Evolutionary conservation across 352 stramenopile genomes (phyloP), one percentile per base, ranked within the genome.

Genomic region (Lagenidium sp.): DNA sequence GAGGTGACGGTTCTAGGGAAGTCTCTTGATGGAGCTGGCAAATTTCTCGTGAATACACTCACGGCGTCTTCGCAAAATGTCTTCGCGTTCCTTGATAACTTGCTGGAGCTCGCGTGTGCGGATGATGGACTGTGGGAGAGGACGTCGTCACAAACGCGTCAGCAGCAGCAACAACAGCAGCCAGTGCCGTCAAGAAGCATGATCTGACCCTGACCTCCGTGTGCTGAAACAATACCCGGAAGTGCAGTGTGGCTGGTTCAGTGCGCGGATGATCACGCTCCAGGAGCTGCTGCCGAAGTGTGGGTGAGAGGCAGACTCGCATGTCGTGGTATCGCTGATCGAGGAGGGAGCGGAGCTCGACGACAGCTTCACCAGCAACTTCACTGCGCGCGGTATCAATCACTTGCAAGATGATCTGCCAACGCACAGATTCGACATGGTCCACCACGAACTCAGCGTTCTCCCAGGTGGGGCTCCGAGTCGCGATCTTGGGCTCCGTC

Each of bases 241-340:
- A 31, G 28, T 52, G 65, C 13, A 89, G 37, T 34, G 55, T 58
- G 6, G 73, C 70, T n/a, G n/a, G n/a, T n/a, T n/a, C n/a, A n/a
- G n/a, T n/a, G n/a, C n/a, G n/a, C n/a, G n/a, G n/a, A n/a, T n/a
- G n/a, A n/a, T n/a, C 36, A 30, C 58, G 66, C 47, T 88, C 76
- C 2, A 83, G 34, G 4, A 78, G 44, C 44, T 84, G 70, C 45
- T 88, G 76, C 0, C 62, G 55, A 13, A 88, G 45, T 21, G 76
- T 88, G 24, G 62, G 70, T 25, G 63, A 70, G 28, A 88, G 41
- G 0, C 68, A 35, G 30, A 74, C 44, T 72, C 76, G 84, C n/a
- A 70, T 50, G 10, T 66, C 55, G 49, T 83, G 65, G 4, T 76
- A 47, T 32, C 75, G 77, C 43, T 88, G 76, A 35, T 85, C 66